These are phyloP conservation scores for Acacia crassicarpa DNA, from an alignment of 306 rosid species.

Conservation along the genomic window DNA sequence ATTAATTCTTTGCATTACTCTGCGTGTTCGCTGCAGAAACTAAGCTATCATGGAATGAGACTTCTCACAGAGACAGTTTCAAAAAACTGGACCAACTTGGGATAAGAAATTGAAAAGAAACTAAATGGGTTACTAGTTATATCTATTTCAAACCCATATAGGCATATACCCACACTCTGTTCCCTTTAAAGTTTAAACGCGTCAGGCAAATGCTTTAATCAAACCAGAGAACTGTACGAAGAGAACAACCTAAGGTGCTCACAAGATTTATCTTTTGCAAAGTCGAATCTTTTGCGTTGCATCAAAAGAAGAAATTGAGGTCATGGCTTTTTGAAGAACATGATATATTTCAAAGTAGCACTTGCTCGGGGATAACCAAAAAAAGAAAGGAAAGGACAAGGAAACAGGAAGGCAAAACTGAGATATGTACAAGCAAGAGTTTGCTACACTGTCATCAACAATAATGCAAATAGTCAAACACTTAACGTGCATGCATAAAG, in stretches of 20 bases:
- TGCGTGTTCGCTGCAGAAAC: slow-evolving; percentile 40
- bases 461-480: slow-evolving; percentile 28
- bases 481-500: slow-evolving; percentile 39
- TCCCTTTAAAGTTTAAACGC: slow-evolving; percentile 29
- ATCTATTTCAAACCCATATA: slow-evolving; percentile 45
- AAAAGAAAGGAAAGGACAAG: slow-evolving; percentile 35
- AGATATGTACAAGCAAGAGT: slow-evolving; percentile 28
- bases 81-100: slow-evolving; percentile 39
- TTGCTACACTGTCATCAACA: slow-evolving; percentile 29
- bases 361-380: slow-evolving; percentile 32
- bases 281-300: slow-evolving; percentile 72
- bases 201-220: slow-evolving; percentile 36
- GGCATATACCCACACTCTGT: slow-evolving; percentile 9
- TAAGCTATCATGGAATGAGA: slow-evolving; percentile 48
- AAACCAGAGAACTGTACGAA: slow-evolving; percentile 25
- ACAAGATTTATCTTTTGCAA: slow-evolving; percentile 36
- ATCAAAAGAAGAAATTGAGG: slow-evolving; percentile 67
- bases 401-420: slow-evolving; percentile 36
- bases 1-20: slow-evolving; percentile 44
- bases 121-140: slow-evolving; percentile 34
- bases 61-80: slow-evolving; percentile 44
- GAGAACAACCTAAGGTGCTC: slow-evolving; percentile 37
- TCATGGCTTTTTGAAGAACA: slow-evolving; percentile 52
- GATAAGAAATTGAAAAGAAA: slow-evolving; percentile 10
- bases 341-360: slow-evolving; percentile 43